Percentiles rank a stretch among this genome's conserved stretches.
Conservation (phyloP, 495 filamentous ascomycete genomes). For the Xylaria nigripes region DNA sequence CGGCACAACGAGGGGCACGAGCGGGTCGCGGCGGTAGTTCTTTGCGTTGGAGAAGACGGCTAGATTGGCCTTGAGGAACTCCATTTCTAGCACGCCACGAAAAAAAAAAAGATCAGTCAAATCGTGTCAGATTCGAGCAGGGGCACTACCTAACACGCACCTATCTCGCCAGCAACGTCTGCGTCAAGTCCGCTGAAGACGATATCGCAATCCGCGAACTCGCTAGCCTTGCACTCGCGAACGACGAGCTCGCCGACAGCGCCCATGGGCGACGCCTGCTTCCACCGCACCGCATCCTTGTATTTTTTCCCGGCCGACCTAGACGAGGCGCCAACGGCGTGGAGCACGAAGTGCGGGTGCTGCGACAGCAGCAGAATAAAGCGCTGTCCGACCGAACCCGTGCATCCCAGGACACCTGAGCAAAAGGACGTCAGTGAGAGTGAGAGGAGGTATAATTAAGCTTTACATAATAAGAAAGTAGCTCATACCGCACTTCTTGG, state of each 20-base stretch:
- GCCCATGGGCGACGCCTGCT: conserved; percentile 68
- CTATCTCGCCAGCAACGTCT: conserved; percentile 72
- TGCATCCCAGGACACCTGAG: conserved; percentile 59
- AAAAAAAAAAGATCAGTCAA: too few species aligned
- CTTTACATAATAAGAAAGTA: background rate
- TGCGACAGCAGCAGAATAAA: conserved; percentile 76
- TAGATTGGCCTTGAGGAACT: conserved; percentile 68
- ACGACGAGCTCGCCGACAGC: conserved; percentile 62
- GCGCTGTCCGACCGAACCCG: conserved; percentile 79
- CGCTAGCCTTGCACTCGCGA: conserved; percentile 62
- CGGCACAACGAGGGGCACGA: conserved; percentile 78
- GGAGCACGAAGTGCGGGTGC: conserved; percentile 67
- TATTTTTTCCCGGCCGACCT: conserved; percentile 76
- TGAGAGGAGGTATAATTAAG: background rate
- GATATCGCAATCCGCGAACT: conserved; percentile 78
- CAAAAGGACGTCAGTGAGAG: background rate
- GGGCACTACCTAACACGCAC: conserved; percentile 34
- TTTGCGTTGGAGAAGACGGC: conserved; percentile 85
- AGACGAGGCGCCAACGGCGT: conserved; percentile 70
- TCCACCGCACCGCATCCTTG: conserved; percentile 76
- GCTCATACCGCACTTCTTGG: conserved; percentile 45
- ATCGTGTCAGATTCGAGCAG: too few species aligned
- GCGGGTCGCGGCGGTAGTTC: conserved; percentile 75
- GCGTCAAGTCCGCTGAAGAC: conserved; percentile 83
- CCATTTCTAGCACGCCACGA: conserved; percentile 45